phyloP scores from a whole-genome alignment of 768 basidiomycete species.

The Panaeolus papilionaceus region DNA sequence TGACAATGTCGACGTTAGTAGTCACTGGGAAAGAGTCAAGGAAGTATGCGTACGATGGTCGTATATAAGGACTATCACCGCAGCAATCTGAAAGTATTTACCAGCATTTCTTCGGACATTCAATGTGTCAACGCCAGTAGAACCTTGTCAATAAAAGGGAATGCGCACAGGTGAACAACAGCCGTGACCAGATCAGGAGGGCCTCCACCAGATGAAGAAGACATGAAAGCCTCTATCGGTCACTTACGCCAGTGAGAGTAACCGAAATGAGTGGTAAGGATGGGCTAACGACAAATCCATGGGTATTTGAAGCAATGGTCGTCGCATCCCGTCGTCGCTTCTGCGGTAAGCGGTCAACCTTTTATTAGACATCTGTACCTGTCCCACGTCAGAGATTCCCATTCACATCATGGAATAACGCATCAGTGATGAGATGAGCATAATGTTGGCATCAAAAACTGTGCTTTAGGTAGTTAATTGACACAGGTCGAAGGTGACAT shows the following conservation, averaged over 20 bases:
- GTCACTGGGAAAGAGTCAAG: background rate
- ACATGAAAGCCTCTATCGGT: background rate
- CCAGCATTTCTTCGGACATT: background rate
- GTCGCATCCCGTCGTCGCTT: background rate
- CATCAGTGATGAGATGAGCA: background rate
- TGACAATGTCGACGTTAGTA: background rate
- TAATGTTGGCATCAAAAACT: background rate
- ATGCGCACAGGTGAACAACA: background rate
- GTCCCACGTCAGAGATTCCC: background rate
- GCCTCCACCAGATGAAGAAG: background rate
- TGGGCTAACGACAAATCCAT: background rate
- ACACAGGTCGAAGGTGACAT: background rate
- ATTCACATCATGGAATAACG: too few species aligned
- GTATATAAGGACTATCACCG: conserved; percentile 2
- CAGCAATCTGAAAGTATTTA: conserved; percentile 9
- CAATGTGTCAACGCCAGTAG: background rate
- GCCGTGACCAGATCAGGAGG: background rate
- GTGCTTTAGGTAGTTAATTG: background rate
- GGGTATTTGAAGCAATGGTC: conserved; percentile 3
- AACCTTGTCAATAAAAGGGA: background rate
- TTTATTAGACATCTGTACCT: background rate
- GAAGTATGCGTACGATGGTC: background rate
- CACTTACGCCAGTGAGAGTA: background rate
- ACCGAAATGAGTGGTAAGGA: background rate
- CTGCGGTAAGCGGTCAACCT: background rate